A percentile compares a stretch with the other conserved stretches of the same genome.
phyloP scores from a whole-genome alignment of 495 filamentous ascomycete species.

The Penicillium canariense region DNA sequence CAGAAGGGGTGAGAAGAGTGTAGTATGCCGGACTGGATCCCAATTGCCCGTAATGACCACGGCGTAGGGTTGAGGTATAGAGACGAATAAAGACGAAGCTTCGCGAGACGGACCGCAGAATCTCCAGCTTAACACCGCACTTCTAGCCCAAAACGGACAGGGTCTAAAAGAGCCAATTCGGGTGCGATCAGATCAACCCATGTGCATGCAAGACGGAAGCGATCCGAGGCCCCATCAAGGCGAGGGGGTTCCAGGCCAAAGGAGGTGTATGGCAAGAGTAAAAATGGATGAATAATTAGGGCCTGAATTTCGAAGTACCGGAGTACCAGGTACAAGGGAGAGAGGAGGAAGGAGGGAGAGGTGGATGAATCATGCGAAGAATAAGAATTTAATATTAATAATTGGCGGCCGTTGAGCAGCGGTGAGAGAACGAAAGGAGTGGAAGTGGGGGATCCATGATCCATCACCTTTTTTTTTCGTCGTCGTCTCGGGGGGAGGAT shows the following conservation, averaged over 20 bases:
- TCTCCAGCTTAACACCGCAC: background rate
- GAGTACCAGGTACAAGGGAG: background rate
- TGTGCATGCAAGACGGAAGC: constrained; percentile 16
- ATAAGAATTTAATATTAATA: background rate
- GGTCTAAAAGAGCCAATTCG: background rate
- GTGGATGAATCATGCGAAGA: constrained; percentile 6
- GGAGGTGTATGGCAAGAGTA: background rate
- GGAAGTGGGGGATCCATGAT: background rate
- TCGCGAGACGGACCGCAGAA: background rate
- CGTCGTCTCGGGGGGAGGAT: too few species aligned
- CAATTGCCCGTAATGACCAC: background rate
- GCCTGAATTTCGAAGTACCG: background rate
- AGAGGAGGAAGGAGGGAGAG: constrained; percentile 1
- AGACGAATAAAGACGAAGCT: background rate
- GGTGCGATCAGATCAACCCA: constrained; percentile 11
- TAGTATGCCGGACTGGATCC: background rate
- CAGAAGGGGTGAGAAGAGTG: background rate
- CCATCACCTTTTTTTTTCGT: background rate
- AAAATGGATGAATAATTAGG: background rate
- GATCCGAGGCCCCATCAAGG: constrained; percentile 20
- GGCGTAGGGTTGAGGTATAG: background rate
- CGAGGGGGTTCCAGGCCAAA: constrained; percentile 4
- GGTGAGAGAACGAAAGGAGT: constrained; percentile 22
- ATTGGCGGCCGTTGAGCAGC: constrained; percentile 25
- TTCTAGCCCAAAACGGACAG: background rate